These are phyloP conservation scores for Aplosporella prunicola DNA, from an alignment of 2,329 filamentous ascomycete genomes.

Conservation along the genomic window DNA sequence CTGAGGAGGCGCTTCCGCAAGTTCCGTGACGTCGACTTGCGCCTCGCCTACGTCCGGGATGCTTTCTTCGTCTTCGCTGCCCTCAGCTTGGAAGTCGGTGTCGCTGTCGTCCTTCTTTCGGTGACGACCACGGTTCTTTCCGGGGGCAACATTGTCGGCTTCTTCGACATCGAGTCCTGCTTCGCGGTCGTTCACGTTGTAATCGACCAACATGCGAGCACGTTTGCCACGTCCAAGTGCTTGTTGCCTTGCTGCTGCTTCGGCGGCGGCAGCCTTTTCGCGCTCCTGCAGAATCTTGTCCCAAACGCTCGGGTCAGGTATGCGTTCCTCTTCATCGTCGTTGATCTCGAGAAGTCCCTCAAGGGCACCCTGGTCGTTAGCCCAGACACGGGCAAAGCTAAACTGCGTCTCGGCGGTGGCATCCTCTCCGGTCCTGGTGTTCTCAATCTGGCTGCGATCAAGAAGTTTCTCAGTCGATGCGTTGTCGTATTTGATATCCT, in stretches of 20 bases:
- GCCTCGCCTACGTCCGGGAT: not conserved
- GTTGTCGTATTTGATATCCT: constrained; percentile 72
- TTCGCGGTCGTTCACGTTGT: constrained; percentile 30
- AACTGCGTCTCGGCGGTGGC: constrained; percentile 69
- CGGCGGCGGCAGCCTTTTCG: constrained; percentile 65
- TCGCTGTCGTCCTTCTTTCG: constrained; percentile 31
- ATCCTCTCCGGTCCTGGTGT: constrained; percentile 55
- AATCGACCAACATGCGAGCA: constrained; percentile 48
- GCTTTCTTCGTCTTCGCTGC: constrained; percentile 25
- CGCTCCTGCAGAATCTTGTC: constrained; percentile 79
- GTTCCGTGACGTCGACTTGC: not conserved
- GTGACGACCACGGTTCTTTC: constrained; percentile 22
- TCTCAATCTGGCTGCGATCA: constrained; percentile 75
- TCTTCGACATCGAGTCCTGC: constrained; percentile 13
- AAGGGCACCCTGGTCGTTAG: constrained; percentile 63
- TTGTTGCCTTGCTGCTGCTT: constrained; percentile 59
- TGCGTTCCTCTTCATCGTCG: constrained; percentile 43
- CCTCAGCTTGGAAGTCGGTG: constrained; percentile 41
- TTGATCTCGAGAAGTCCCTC: constrained; percentile 52
- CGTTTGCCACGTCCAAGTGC: constrained; percentile 80
- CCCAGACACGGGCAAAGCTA: constrained; percentile 85
- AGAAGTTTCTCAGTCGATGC: constrained; percentile 79
- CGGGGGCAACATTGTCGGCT: constrained; percentile 18
- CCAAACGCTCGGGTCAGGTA: constrained; percentile 66
- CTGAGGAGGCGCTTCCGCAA: not conserved